Evolutionary conservation across 208 protist genomes (phyloP), one percentile per base, ranked within the genome.

Genomic region (Wallacemonas collosoma): DNA sequence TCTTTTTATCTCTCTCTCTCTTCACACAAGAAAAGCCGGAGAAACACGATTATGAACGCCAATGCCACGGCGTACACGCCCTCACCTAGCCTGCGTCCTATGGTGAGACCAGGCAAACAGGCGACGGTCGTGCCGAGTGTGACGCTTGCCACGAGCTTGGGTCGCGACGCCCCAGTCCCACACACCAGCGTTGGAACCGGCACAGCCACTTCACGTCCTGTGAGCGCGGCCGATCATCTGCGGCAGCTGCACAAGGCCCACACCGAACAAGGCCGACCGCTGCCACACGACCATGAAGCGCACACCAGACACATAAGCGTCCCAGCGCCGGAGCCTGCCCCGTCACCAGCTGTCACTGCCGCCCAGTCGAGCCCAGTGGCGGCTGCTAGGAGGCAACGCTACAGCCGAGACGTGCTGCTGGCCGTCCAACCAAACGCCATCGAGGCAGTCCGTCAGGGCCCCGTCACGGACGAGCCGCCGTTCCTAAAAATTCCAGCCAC

Each of bases 401-500:
- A 90, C 71, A 79, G 74, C 17, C 68, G 62, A 45, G 80, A 67
- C n/a, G 44, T 82, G 58, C 69, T 93, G 57, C 43, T 83, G 63
- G 50, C 61, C 1, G 44, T 89, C 26, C 77, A 76, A 5, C 17
- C 51, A 1, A 50, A 68, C 0, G 82, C 81, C 5, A 43, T 90
- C n/a, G 68, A 78, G 40, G 57, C 26, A 3, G 41, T 88, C 40
- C 54, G 69, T 3, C 64, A 61, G 2, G 82, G 73, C 48, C 75
- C 68, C 45, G 53, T 85, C 60, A 79, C 80, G 3, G 82, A 88
- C 11, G 71, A 67, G 40, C 82, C 83, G 17, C 87, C 84, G 2
- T 88, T 88, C 62, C 26, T 71, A 1, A 75, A 79, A 12, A 66
- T 93, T 1, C 87, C 87, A 7, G 73, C 71, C 44, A 72, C 61